Base-by-base conservation (phyloP, 345 rosid species). In the Pelargonium nanum region DNA sequence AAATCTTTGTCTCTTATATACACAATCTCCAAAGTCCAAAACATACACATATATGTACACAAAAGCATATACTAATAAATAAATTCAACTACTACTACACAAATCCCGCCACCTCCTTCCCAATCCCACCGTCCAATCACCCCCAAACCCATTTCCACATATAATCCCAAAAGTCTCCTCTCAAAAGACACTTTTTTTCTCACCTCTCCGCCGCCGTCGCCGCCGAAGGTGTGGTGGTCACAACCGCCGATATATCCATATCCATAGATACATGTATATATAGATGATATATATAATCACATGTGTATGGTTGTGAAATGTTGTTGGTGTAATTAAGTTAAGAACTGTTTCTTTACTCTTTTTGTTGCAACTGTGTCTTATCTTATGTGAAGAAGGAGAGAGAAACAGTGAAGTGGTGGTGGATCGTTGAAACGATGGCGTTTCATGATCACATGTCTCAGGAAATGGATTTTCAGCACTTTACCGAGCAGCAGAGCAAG, bases 391-490 rank as follows among this genome's bases (percentile, higher is more conserved):
- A 0, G 10, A 40, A 40, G 48, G 48, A 17, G 15, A 12, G 15
- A 52, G 55, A 52, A 52, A 19, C 5, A 5, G 5, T 19, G 17
- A 19, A 6, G 21, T 52, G 21, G 21, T 51, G 32, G 55, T 25
- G 24, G 19, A 26, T 22, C 20, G 6, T 20, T 32, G 20, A 10
- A 63, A 26, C 28, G 40, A 72, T 73, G 77, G 77, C 73, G 24
- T 73, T 64, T 32, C 70, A 68, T 26, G 77, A 65, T 32, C 72
- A 72, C 57, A 22, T 65, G 10, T 55, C 77, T 0, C 73, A 68
- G 9, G 72, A 73, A 61, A 65, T 73, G 55, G 64, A 56, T 28
- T 73, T 73, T 58, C 77, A 73, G 63, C 66, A 52, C 9, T 52
- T 52, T 9, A 52, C 55, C 4, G 55, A 40, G 48, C 48, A 52